Evolutionary conservation across 148 eudicot species (phyloP), one percentile per base, ranked within the genome.

Genomic region (Diospyros kaki): DNA sequence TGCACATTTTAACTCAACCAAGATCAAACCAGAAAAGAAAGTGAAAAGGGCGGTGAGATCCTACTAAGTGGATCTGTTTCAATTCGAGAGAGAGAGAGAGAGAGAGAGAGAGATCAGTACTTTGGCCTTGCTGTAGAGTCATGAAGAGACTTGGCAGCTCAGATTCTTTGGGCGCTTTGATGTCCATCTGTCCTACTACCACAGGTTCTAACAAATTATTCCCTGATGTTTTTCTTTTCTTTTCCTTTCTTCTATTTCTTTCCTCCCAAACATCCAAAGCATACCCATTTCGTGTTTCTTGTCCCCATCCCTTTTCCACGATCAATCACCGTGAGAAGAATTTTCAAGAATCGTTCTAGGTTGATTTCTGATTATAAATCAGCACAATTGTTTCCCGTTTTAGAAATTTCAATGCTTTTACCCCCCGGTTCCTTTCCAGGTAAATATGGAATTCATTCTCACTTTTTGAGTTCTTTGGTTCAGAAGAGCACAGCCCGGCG

Each of bases 81-180:
- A 28, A 28, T 28, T 0, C 0, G 28, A 28, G 28, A 28, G 28
- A 28, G 28, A 28, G 28, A 28, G 28, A 28, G 28, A 28, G 0
- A 28, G 0, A 28, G 0, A 28, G 0, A 2, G 9, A 38, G 45
- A 62, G 61, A 63, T 52, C 64, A 77, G 58, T 55, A 60, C 44
- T 64, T 39, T 80, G 11, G 46, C 18, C 9, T 14, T 17, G 38
- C 46, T 28, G 28, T 0, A 28, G 28, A 71, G 75, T 75, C 65
- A 93, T 93, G 98, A 93, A 93, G 91, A 89, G 93, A 89, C 81
- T 81, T 68, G 58, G 86, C 61, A 88, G 94, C 80, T 84, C 94
- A 76, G 94, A 91, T 79, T 87, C 98, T 18, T 75, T 84, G 80
- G 92, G 90, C 67, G 93, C 87, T 74, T 83, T 91, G 73, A 83